Percentiles rank a stretch among this genome's conserved stretches.
Evolutionary conservation across 1,284 basidiomycete genomes (phyloP).

Genomic region (Tilletia caries): DNA sequence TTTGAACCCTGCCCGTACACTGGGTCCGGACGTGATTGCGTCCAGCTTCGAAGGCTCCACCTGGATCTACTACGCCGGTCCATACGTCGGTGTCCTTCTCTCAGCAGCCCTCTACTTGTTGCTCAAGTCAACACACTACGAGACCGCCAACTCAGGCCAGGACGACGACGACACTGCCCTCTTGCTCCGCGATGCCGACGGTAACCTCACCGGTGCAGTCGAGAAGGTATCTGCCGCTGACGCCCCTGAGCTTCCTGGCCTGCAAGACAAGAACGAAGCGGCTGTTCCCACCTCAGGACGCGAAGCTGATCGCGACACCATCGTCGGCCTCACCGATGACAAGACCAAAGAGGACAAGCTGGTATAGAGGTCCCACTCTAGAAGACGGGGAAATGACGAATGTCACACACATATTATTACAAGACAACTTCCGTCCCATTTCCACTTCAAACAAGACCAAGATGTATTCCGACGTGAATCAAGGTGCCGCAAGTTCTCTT

Average conservation of each 20-base stretch:
- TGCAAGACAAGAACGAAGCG: background rate
- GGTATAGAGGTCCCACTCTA: no score
- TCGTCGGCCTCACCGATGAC: no score
- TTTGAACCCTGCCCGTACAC: slow-evolving; percentile 40
- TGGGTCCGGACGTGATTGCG: slow-evolving; percentile 34
- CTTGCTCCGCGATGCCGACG: slow-evolving; percentile 17
- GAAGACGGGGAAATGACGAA: no score
- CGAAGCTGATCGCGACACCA: no score
- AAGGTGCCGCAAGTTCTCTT: no score
- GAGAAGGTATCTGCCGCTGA: background rate
- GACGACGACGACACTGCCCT: slow-evolving; percentile 30
- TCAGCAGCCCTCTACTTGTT: slow-evolving; percentile 31
- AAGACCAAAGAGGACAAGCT: no score
- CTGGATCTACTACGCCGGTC: slow-evolving; percentile 42
- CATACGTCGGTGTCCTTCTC: slow-evolving; percentile 33
- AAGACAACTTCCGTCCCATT: no score
- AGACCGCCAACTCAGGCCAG: slow-evolving; percentile 37
- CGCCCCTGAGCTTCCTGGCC: background rate
- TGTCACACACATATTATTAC: no score
- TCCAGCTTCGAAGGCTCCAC: slow-evolving; percentile 26
- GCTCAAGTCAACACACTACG: slow-evolving; percentile 34
- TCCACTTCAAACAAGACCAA: no score
- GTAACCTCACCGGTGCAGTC: slow-evolving; percentile 6
- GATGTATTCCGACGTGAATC: no score
- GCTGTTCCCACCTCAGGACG: background rate